Evolutionary conservation across 257 asterid genomes (phyloP).

Genomic region (Osmanthus fragrans): DNA sequence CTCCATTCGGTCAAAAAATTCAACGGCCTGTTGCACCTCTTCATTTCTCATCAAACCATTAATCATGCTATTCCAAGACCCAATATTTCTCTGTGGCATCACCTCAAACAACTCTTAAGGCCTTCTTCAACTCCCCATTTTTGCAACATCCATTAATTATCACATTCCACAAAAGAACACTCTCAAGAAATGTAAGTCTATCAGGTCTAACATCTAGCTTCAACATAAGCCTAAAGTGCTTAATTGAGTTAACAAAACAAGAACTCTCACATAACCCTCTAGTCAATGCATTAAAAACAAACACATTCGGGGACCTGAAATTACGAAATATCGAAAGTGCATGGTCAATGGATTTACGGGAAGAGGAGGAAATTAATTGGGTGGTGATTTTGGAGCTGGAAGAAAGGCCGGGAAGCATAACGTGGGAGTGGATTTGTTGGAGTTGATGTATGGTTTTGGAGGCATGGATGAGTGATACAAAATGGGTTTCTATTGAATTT

Average conservation of each 20-base stretch:
- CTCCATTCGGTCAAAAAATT: conserved; percentile 36
- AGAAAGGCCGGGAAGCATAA: conserved; percentile 11
- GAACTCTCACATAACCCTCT: conserved; percentile 38
- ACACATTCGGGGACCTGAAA: conserved; percentile 24
- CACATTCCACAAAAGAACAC: conserved; percentile 48
- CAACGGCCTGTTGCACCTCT: conserved; percentile 33
- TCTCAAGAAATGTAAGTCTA: conserved; percentile 38
- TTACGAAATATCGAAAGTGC: conserved; percentile 29
- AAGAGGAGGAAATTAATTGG: conserved; percentile 39
- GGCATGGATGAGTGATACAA: conserved; percentile 38
- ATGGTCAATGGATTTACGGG: conserved; percentile 19
- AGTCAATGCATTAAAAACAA: conserved; percentile 35
- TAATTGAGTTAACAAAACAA: conserved; percentile 20
- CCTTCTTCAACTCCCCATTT: conserved; percentile 37
- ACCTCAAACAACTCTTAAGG: conserved; percentile 37
- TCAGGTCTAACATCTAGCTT: conserved; percentile 31
- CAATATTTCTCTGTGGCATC: conserved; percentile 44
- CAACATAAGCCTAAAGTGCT: conserved; percentile 32
- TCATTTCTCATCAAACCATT: conserved; percentile 44
- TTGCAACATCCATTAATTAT: conserved; percentile 45
- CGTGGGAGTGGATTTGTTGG: conserved; percentile 35
- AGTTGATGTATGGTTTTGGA: conserved; percentile 26
- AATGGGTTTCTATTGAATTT: conserved; percentile 25
- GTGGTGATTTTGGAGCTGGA: conserved; percentile 29
- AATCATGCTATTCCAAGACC: conserved; percentile 49